Evolutionary conservation across 176 grass and related monocot species (phyloP).

Genomic region (Eremochloa ophiuroides): DNA sequence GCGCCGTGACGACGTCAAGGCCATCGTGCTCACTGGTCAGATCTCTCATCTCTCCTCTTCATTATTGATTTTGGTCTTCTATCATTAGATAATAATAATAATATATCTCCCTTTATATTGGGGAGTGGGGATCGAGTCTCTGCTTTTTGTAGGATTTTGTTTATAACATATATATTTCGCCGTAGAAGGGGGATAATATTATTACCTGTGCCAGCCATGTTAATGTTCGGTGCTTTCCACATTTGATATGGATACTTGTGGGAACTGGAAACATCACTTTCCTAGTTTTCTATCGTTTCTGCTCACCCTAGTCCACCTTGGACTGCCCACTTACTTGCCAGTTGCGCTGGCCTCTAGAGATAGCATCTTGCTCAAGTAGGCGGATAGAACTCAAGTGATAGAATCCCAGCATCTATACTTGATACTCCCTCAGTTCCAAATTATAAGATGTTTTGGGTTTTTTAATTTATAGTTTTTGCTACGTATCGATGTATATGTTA

Average conservation of each 20-base stretch:
- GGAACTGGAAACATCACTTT: background rate
- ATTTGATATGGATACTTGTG: background rate
- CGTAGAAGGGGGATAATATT: background rate
- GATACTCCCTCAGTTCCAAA: no score
- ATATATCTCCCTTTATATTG: background rate
- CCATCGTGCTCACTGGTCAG: conserved; percentile 85
- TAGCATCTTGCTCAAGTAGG: background rate
- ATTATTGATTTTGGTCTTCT: background rate
- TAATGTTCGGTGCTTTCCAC: background rate
- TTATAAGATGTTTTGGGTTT: no score
- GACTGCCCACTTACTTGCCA: no score
- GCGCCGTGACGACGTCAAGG: conserved; percentile 70
- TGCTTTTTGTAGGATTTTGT: background rate
- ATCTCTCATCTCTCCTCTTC: background rate
- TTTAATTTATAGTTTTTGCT: no score
- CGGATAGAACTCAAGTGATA: no score
- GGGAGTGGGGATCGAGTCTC: background rate
- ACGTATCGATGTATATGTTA: no score
- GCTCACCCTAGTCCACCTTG: background rate
- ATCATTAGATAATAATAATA: background rate
- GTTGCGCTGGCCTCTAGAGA: no score
- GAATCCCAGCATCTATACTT: no score
- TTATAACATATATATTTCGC: background rate
- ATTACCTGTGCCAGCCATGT: background rate
- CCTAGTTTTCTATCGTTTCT: background rate